These are phyloP conservation scores for Alternaria consortialis DNA, from an alignment of 2,329 filamentous ascomycete genomes.

Conservation along the genomic window DNA sequence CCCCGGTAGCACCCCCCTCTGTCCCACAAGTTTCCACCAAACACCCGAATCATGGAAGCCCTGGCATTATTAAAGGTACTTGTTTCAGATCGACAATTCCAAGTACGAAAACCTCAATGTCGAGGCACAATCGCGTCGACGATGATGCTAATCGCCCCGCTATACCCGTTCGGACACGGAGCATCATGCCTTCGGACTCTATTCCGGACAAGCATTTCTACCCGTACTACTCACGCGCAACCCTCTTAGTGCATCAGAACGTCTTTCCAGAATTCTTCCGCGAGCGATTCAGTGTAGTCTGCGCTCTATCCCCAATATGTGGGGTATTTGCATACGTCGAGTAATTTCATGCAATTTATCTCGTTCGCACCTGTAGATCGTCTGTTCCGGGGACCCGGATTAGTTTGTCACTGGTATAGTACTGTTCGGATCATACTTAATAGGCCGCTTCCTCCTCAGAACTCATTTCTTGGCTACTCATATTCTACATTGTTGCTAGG, in stretches of 20 bases:
- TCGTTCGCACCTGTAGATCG: constrained; percentile 29
- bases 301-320: constrained; percentile 25
- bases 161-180: constrained; percentile 22
- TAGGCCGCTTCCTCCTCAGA: neutral
- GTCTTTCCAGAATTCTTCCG: constrained; percentile 31
- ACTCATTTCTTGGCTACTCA: constrained; percentile 1
- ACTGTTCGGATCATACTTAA: constrained; percentile 17
- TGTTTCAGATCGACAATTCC: neutral
- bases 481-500: neutral
- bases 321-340: constrained; percentile 26
- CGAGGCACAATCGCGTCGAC: neutral
- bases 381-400: constrained; percentile 25
- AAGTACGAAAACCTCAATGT: neutral
- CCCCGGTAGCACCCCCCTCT: neutral
- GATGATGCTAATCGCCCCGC: constrained; percentile 1
- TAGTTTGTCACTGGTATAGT: constrained; percentile 20
- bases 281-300: constrained; percentile 15
- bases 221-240: constrained; percentile 4
- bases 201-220: constrained; percentile 12
- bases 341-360: constrained; percentile 38
- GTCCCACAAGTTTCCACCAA: neutral
- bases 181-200: constrained; percentile 2
- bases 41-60: neutral
- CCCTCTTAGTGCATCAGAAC: constrained; percentile 9
- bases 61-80: neutral